Percentiles rank a stretch among this genome's conserved stretches.
phyloP scores from a whole-genome alignment of 2,329 filamentous ascomycete species.

The Fusarium begoniae region DNA sequence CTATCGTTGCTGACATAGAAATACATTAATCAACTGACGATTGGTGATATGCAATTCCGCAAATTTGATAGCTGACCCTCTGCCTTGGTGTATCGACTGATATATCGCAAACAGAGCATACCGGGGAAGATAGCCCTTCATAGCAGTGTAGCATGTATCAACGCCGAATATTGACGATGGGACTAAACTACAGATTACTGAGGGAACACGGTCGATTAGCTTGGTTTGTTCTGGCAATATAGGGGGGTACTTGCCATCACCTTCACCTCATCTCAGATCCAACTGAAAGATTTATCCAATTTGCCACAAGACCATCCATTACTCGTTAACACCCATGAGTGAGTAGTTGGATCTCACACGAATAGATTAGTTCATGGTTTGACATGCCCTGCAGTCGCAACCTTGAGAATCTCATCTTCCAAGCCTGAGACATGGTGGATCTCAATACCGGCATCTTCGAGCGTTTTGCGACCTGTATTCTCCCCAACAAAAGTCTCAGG shows the following conservation, averaged over 20 bases:
- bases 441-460: constrained; percentile 77
- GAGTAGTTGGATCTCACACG: background rate
- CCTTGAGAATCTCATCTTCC: constrained; percentile 80
- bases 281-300: background rate
- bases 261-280: background rate
- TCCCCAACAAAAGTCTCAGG: constrained; percentile 88
- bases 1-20: background rate
- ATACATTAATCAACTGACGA: background rate
- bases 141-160: background rate
- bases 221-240: background rate
- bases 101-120: background rate
- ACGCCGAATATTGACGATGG: background rate
- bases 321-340: too few relatives aligned
- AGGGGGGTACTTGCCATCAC: background rate
- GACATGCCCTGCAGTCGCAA: constrained; percentile 84
- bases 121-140: background rate
- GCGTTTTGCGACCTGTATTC: constrained; percentile 76
- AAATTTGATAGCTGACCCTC: background rate
- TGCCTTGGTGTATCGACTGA: background rate
- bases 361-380: constrained; percentile 9
- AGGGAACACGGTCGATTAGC: background rate
- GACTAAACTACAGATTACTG: background rate
- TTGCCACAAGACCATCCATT: background rate
- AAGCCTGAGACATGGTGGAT: constrained; percentile 79
- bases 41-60: background rate